Evolutionary conservation across 345 rosid genomes (phyloP), one percentile per base, ranked within the genome.

Genomic region (Hibiscus syriacus): DNA sequence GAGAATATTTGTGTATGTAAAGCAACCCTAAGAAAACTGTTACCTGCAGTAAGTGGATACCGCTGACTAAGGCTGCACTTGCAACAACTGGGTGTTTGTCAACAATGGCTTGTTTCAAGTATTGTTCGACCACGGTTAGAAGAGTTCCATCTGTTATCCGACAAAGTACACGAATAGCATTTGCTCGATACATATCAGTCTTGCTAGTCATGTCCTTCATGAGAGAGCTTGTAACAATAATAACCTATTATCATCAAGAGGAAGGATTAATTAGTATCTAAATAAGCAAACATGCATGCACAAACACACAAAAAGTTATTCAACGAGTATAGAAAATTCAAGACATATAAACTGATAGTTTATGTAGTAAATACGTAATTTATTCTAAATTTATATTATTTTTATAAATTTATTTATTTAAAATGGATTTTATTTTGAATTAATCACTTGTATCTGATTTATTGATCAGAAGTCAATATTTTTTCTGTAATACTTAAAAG

Each of bases 151-250:
- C 99, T 19, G 87, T 91, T 60, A 94, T 94, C 55, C 81, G 92
- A 71, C 99, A 94, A 72, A 94, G 96, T 70, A 94, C 96, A 73
- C 99, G 92, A 65, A 94, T 94, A 58, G 99, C 97, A 84, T 94
- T 94, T 45, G 97, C 97, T 57, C 96, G 86, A 68, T 90, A 94
- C 97, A 87, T 89, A 75, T 94, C 99, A 14, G 92, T 94, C 81
- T 91, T 94, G 84, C 99, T 89, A 71, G 82, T 94, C 99, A 91
- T 94, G 82, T 94, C 99, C 82, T 89, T 94, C 99, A 94, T 91
- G 8, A 94, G 85, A 62, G 96, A 94, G 84, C 97, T 94, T 49
- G 99, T 94, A 46, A 94, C 99, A 55, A 94, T 93, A 66, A 94
- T 94, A 70, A 94, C 99, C 99, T 94, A 45, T 58, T 52, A 5